Percentiles rank a stretch among this genome's conserved stretches.
phyloP scores from a whole-genome alignment of 2,329 filamentous ascomycete species.

The Cladophialophora yegresii region DNA sequence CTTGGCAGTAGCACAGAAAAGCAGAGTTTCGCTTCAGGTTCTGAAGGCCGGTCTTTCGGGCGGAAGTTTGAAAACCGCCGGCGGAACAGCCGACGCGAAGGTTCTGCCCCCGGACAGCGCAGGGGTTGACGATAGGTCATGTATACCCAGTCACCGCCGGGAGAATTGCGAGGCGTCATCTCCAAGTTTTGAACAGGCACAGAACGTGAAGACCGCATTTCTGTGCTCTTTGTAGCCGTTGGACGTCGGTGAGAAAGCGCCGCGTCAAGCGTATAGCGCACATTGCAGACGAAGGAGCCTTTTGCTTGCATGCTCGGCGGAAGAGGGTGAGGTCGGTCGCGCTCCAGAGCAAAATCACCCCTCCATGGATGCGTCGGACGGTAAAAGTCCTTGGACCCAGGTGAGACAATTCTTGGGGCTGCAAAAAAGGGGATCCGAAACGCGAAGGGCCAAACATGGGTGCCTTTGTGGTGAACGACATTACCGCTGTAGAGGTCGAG shows the following conservation, averaged over 20 bases:
- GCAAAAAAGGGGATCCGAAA: constrained; percentile 24
- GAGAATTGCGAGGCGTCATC: background rate
- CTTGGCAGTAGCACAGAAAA: constrained; percentile 20
- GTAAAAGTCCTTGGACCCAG: constrained; percentile 14
- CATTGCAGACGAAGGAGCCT: constrained; percentile 13
- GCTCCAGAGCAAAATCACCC: constrained; percentile 1
- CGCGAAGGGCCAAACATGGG: constrained; percentile 25
- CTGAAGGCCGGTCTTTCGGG: no score
- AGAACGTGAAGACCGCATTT: background rate
- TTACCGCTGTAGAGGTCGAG: constrained; percentile 13
- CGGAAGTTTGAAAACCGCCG: background rate
- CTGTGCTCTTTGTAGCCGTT: background rate
- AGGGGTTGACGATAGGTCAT: constrained; percentile 13
- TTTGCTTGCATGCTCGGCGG: constrained; percentile 20
- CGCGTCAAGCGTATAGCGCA: constrained; percentile 19
- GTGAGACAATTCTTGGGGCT: constrained; percentile 14
- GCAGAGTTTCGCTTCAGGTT: constrained; percentile 1
- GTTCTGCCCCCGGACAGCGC: background rate
- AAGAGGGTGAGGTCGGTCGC: constrained; percentile 25
- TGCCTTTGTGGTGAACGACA: constrained; percentile 14
- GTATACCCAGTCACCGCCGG: constrained; percentile 14
- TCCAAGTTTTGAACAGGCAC: constrained; percentile 8
- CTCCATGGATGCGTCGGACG: constrained; percentile 18
- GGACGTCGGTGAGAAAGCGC: background rate
- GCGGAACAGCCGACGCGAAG: background rate